Evolutionary conservation across 306 rosid species (phyloP), one percentile per base, ranked within the genome.

Genomic region (Prosopis cineraria): DNA sequence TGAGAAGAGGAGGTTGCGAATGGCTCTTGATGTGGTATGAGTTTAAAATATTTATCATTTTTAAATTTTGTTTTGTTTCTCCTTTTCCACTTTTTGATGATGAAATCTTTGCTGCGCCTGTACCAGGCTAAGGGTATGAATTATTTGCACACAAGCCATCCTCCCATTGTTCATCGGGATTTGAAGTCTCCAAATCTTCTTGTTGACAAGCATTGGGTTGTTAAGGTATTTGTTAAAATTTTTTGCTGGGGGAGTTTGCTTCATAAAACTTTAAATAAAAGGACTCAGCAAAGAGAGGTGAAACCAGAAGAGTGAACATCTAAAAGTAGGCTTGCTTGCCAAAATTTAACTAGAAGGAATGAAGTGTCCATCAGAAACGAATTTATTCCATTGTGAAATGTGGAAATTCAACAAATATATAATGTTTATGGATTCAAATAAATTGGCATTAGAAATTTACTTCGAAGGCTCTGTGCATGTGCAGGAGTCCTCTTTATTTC

Each of bases 11-110:
- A 89, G 98, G 81, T 79, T 93, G 90, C 92, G 87, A 47, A 96
- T 96, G 99, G 99, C 99, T 65, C 89, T 86, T 80, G 99, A 96
- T 85, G 99, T 96, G 99, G 99, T 96, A 93, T 79, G 81, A 50
- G 33, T 52, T 79, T 37, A 64, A 72, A 74, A 76, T 37, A 24
- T 58, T 66, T 67, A 11, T 66, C 71, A 34, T 12, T 67, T 22
- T 22, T 11, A 11, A 64, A 67, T 67, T 65, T 66, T 25, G 62
- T 33, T 14, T 74, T 77, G 11, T 47, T 71, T 73, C 72, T 70
- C 72, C 10, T n/a, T 59, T 44, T 20, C 66, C 70, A 44, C 48
- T 79, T 67, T 72, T 66, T 81, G 73, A 74, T 73, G 72, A 66
- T 16, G 25, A 47, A 20, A 67, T 39, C n/a, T 82, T 78, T 77